Evolutionary conservation across 192 early-diverging fungal genomes (phyloP).

Genomic region (Chytriomyces confervae): DNA sequence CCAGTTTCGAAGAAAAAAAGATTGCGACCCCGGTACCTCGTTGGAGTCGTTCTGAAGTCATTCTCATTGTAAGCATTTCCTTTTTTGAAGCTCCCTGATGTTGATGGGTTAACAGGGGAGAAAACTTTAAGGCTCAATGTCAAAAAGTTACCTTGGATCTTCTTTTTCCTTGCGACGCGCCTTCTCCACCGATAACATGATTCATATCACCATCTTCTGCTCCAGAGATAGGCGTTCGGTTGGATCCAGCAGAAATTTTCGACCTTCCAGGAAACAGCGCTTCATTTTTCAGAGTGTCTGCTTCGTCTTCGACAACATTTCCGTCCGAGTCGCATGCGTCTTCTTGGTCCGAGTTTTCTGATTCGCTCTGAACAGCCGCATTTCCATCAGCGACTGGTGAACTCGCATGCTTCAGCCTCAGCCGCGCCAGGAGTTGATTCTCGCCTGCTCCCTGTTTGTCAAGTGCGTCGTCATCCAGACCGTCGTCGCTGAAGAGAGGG

Average conservation of each 20-base stretch:
- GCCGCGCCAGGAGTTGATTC: background rate
- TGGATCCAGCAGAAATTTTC: background rate
- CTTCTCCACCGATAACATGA: background rate
- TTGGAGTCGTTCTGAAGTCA: conserved; percentile 11
- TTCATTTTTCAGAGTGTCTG: background rate
- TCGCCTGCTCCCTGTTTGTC: background rate
- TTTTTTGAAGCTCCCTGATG: conserved; percentile 5
- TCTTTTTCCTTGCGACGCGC: background rate
- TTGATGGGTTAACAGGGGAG: background rate
- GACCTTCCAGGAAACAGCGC: background rate
- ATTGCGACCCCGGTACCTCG: background rate
- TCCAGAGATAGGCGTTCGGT: background rate
- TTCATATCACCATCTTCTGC: background rate
- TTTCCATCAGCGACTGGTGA: background rate
- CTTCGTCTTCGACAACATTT: conserved; percentile 1
- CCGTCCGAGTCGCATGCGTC: conserved; percentile 16
- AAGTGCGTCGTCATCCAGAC: background rate
- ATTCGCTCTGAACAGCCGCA: background rate
- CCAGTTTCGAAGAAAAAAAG: background rate
- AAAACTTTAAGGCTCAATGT: background rate
- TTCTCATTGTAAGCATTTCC: conserved; percentile 5
- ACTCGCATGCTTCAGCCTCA: background rate
- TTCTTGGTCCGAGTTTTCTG: background rate
- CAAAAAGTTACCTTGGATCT: background rate
- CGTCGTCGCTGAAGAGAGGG: background rate